Percentiles rank a stretch among this genome's conserved stretches.
These are phyloP conservation scores for Penicillium corylophilum DNA, from an alignment of 2,329 filamentous ascomycete genomes.

Conservation along the genomic window DNA sequence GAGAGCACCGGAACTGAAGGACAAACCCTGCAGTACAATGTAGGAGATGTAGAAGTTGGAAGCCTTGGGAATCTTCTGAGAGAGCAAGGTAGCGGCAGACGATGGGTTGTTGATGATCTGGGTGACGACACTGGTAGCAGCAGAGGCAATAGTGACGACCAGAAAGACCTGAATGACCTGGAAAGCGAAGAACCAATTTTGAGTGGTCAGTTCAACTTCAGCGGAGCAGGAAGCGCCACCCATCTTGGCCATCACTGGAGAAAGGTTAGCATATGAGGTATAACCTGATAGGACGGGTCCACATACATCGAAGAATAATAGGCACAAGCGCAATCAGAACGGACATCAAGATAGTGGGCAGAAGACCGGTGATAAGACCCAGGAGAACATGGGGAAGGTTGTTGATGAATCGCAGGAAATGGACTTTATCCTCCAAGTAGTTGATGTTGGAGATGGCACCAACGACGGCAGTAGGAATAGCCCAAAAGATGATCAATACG, in stretches of 20 bases:
- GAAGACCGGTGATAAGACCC: slow-evolving; percentile 78
- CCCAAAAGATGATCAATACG: slow-evolving; percentile 84
- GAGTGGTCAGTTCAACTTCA: slow-evolving; percentile 80
- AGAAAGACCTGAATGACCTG: slow-evolving; percentile 85
- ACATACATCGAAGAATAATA: slow-evolving; percentile 69
- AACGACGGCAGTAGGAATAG: slow-evolving; percentile 72
- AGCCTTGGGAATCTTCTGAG: slow-evolving; percentile 72
- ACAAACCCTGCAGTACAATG: slow-evolving; percentile 87
- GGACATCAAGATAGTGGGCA: slow-evolving; percentile 76
- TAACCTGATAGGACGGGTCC: slow-evolving; percentile 24
- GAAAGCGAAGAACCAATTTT: slow-evolving; percentile 78
- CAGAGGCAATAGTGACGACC: slow-evolving; percentile 77
- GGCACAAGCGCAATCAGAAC: slow-evolving; percentile 85
- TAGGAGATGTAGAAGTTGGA: slow-evolving; percentile 97
- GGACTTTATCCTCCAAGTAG: slow-evolving; percentile 61
- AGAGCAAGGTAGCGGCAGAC: slow-evolving; percentile 63
- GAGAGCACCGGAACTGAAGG: slow-evolving; percentile 71
- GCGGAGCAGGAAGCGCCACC: slow-evolving; percentile 78
- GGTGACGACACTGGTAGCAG: slow-evolving; percentile 68
- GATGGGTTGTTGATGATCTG: slow-evolving; percentile 64
- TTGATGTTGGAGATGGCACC: slow-evolving; percentile 83
- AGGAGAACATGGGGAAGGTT: slow-evolving; percentile 68
- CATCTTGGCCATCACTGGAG: slow-evolving; percentile 69
- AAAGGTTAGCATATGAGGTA: not conserved
- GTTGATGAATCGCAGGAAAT: slow-evolving; percentile 72